Evolutionary conservation across 2,329 filamentous ascomycete genomes (phyloP).

Genomic region (Colletotrichum siamense): DNA sequence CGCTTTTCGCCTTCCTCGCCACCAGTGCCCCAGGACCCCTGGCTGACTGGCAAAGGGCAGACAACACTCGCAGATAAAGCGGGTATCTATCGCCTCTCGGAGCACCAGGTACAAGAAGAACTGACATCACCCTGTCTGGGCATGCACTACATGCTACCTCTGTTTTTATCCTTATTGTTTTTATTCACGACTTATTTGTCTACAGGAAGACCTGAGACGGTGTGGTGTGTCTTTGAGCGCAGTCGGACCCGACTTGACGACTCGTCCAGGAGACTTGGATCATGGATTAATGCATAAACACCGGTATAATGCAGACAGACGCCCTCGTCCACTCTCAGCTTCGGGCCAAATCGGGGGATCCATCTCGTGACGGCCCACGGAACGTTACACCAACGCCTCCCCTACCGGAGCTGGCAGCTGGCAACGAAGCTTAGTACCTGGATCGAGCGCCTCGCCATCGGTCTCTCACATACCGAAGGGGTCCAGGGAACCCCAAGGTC

Average conservation of each 20-base stretch:
- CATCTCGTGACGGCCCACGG: slow-evolving; percentile 9
- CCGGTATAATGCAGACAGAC: neutral
- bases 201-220: neutral
- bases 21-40: slow-evolving; percentile 6
- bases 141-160: neutral
- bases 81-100: neutral
- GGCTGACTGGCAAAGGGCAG: neutral
- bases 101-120: neutral
- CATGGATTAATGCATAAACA: slow-evolving; percentile 10
- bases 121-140: slow-evolving; percentile 11
- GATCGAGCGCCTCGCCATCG: neutral
- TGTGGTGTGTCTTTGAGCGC: neutral
- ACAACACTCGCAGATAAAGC: slow-evolving; percentile 17
- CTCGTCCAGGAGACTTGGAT: neutral
- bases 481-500: neutral
- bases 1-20: neutral
- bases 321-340: neutral
- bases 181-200: neutral
- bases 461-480: slow-evolving; percentile 1
- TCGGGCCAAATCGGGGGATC: neutral
- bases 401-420: slow-evolving; percentile 3
- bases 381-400: slow-evolving; percentile 13
- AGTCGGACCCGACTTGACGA: neutral
- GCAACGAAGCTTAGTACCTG: neutral
- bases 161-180: neutral